Evolutionary conservation across 2,329 filamentous ascomycete genomes (phyloP).

Genomic region (Fusarium liriodendri): DNA sequence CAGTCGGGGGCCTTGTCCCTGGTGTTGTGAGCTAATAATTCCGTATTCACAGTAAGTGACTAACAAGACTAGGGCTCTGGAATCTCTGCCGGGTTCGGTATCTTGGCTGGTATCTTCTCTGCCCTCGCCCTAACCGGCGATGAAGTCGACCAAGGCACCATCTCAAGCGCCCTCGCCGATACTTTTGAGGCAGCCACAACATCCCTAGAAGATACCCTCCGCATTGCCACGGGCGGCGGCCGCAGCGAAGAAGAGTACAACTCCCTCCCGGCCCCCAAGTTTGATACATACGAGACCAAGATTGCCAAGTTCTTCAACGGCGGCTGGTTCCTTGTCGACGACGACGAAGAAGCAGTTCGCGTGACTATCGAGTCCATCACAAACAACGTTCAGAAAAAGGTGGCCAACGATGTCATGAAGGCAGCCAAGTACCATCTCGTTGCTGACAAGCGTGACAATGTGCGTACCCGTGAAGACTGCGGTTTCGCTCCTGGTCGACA

Average conservation of each 20-base stretch:
- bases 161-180: not conserved
- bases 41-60: rapidly evolving
- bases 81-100: not conserved
- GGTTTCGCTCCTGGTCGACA: conserved; percentile 22
- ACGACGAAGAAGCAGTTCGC: conserved; percentile 3
- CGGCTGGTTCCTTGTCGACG: conserved; percentile 21
- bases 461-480: conserved; percentile 6
- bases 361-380: conserved; percentile 5
- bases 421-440: conserved; percentile 21
- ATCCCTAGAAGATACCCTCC: not conserved
- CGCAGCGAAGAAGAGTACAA: not conserved
- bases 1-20: not conserved
- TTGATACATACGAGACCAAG: conserved; percentile 6
- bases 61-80: not conserved
- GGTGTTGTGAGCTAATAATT: not conserved
- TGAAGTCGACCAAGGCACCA: conserved; percentile 6
- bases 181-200: not conserved
- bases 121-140: not conserved
- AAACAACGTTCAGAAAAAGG: conserved; percentile 26
- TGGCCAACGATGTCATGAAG: conserved; percentile 36
- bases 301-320: conserved; percentile 29
- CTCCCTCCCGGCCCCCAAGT: conserved; percentile 6
- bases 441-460: conserved; percentile 20
- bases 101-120: conserved; percentile 2
- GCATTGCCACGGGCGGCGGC: conserved; percentile 12